Evolutionary conservation across 129 eudicot genomes (phyloP), one percentile per base, ranked within the genome.

Genomic region (Flaveria linearis): DNA sequence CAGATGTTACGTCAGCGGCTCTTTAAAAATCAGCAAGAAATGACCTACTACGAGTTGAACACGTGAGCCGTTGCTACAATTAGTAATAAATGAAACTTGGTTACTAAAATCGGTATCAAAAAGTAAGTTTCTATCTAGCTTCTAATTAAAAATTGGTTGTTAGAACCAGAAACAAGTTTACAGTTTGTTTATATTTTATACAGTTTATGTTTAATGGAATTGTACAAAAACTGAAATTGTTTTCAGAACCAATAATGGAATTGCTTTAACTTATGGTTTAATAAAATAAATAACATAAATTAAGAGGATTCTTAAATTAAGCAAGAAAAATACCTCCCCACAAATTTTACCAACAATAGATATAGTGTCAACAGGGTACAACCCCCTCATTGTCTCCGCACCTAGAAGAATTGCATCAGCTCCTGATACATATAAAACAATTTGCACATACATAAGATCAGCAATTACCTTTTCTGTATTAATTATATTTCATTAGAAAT

Each of bases 331-430:
- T 83, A 91, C 97, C 97, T 91, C 97, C 18, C 96, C 89, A 84
- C 97, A 91, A 74, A 91, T 91, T 84, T 84, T 91, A 53, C 97
- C 97, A 63, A 92, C 91, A 66, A 80, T 87, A 11, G 97, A 87
- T 52, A 89, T 87, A 3, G 85, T 91, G 74, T 88, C 88, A 58
- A 91, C 87, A 74, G 97, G 97, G 85, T 91, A 91, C 47, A 85
- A 41, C 9, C 97, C 97, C 43, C 97, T 82, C 85, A 91, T 73
- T 56, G 94, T 91, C 69, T 91, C 97, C 33, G 97, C 97, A 55
- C 97, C 97, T 61, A 91, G 85, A 77, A 91, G 94, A 72, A 91
- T 91, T 52, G 97, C 94, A 83, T 91, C 94, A 64, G 87, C 83
- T 11, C 96, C 96, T 90, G 84, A 77, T n/a, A 70, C 78, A 71